These are phyloP conservation scores for Beta macrorhiza DNA, from an alignment of 179 eudicot genomes.

Conservation along the genomic window DNA sequence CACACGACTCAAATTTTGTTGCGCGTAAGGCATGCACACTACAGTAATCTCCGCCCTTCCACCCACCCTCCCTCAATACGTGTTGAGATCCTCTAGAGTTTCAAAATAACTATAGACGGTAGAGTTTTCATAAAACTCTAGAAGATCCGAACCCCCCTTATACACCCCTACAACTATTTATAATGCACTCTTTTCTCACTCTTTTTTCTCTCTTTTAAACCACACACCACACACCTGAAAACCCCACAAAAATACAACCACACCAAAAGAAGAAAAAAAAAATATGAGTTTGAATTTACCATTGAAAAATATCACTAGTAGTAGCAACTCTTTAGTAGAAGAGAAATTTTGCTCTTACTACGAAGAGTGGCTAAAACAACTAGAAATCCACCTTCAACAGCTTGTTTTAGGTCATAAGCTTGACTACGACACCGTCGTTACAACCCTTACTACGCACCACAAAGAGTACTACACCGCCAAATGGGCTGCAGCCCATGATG, in stretches of 20 bases:
- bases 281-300: background rate
- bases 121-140: too few species aligned
- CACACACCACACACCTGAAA: background rate
- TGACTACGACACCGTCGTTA: conserved; percentile 31
- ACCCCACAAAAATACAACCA: background rate
- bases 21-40: conserved; percentile 31
- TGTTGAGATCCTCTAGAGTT: too few species aligned
- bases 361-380: conserved; percentile 54
- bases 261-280: background rate
- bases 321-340: conserved; percentile 19
- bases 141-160: too few species aligned
- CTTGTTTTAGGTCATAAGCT: conserved; percentile 30
- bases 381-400: conserved; percentile 44
- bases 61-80: too few species aligned
- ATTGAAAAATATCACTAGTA: background rate
- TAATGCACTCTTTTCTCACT: background rate
- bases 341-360: conserved; percentile 42
- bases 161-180: background rate
- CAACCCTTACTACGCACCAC: conserved; percentile 57
- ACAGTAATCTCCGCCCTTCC: conserved; percentile 4
- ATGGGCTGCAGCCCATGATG: conserved; percentile 63
- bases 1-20: conserved; percentile 23
- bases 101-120: too few species aligned
- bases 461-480: conserved; percentile 59
- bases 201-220: too few species aligned